A percentile compares a stretch with the other conserved stretches of the same genome.
These are phyloP conservation scores for Yamadazyma aaseri DNA, from an alignment of 1,139 yeast species.

Conservation along the genomic window DNA sequence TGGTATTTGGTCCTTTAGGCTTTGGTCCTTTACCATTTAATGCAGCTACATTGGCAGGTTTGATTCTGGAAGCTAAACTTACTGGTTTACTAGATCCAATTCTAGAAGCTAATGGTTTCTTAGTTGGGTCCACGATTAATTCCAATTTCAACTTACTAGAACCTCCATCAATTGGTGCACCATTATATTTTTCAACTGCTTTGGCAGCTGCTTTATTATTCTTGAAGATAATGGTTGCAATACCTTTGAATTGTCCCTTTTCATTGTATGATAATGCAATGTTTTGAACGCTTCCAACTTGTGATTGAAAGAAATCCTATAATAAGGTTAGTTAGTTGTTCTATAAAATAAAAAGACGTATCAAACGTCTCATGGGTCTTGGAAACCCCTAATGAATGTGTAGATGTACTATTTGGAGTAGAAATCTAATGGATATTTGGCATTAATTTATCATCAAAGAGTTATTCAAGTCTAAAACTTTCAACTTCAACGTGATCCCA, in stretches of 20 bases:
- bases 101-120: conserved; percentile 73
- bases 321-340: conserved; percentile 11
- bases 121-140: conserved; percentile 80
- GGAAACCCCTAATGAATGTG: neutral
- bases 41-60: conserved; percentile 16
- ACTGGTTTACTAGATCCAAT: conserved; percentile 43
- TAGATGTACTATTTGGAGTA: neutral
- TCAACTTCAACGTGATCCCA: too few relatives aligned
- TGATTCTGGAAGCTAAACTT: conserved; percentile 18
- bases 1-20: conserved; percentile 16
- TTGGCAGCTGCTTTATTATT: conserved; percentile 60
- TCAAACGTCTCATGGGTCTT: too few relatives aligned
- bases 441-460: conserved; percentile 1
- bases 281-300: conserved; percentile 80
- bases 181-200: conserved; percentile 85
- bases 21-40: conserved; percentile 2
- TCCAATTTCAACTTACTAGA: conserved; percentile 76
- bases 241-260: conserved; percentile 88
- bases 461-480: too few relatives aligned
- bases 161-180: conserved; percentile 92
- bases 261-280: conserved; percentile 79
- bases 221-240: conserved; percentile 81
- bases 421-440: too few relatives aligned
- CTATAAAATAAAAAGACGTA: too few relatives aligned
- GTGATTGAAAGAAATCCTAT: conserved; percentile 86